phyloP scores from a whole-genome alignment of 148 eudicot species.

The Talinum fruticosum region DNA sequence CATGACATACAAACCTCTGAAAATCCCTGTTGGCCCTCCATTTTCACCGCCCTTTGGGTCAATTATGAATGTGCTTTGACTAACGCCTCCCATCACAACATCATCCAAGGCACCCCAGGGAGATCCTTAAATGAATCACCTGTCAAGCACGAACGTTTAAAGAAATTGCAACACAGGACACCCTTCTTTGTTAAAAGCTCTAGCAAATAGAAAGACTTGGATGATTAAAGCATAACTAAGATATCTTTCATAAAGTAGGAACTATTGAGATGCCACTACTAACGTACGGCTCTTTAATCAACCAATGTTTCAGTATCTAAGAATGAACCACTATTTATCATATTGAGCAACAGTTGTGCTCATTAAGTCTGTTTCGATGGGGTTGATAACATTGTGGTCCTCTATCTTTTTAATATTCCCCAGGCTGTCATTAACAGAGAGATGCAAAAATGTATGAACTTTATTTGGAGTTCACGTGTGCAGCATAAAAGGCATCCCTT shows the following conservation, averaged over 20 bases:
- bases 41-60: slow-evolving; percentile 81
- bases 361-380: too few species aligned
- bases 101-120: slow-evolving; percentile 99
- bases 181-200: neutral
- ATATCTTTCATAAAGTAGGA: neutral
- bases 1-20: slow-evolving; percentile 57
- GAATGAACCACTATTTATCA: slow-evolving; percentile 4
- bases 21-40: slow-evolving; percentile 76
- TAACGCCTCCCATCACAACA: slow-evolving; percentile 98
- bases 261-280: neutral
- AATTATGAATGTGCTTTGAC: slow-evolving; percentile 71
- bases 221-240: neutral
- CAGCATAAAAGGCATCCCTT: too few species aligned
- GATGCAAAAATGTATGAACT: too few species aligned
- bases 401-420: too few species aligned
- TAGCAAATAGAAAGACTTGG: neutral
- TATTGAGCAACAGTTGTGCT: too few species aligned
- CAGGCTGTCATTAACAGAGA: too few species aligned
- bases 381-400: too few species aligned
- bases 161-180: slow-evolving; percentile 8
- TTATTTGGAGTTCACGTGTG: too few species aligned
- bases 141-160: slow-evolving; percentile 23
- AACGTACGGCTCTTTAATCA: neutral
- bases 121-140: slow-evolving; percentile 69
- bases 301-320: neutral